Evolutionary conservation across 179 eudicot genomes (phyloP).

Genomic region (Beta corolliflora): DNA sequence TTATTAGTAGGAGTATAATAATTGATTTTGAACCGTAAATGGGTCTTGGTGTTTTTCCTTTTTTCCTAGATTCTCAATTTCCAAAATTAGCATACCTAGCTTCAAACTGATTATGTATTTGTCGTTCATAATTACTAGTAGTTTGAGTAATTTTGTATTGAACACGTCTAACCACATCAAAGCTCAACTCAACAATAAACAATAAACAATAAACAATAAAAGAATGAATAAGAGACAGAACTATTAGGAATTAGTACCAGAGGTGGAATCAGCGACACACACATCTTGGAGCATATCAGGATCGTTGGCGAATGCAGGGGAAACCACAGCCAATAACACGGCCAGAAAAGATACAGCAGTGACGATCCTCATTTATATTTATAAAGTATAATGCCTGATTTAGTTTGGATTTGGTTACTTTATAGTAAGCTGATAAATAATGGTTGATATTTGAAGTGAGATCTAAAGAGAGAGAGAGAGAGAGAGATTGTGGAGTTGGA

Average conservation of each 20-base stretch:
- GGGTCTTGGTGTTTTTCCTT: too few relatives aligned
- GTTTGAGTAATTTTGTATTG: too few relatives aligned
- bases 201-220: too few relatives aligned
- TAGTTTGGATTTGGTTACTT: not conserved
- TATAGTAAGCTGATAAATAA: too few relatives aligned
- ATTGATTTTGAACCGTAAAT: too few relatives aligned
- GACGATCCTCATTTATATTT: not conserved
- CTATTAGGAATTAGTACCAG: slow-evolving; percentile 30
- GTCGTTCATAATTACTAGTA: too few relatives aligned
- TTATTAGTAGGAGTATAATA: too few relatives aligned
- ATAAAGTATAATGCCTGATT: not conserved
- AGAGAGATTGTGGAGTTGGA: not conserved
- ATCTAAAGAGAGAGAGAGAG: not conserved
- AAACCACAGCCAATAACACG: slow-evolving; percentile 17
- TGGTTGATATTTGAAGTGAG: not conserved
- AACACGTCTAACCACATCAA: too few relatives aligned
- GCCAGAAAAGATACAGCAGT: not conserved
- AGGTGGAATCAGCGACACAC: slow-evolving; percentile 55
- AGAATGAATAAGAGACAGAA: not conserved
- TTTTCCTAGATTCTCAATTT: too few relatives aligned
- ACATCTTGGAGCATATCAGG: slow-evolving; percentile 65
- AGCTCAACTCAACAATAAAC: too few relatives aligned
- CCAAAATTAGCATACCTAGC: too few relatives aligned
- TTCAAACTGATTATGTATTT: too few relatives aligned
- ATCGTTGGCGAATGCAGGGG: slow-evolving; percentile 34